Evolutionary conservation across 1,139 yeast genomes (phyloP).

Genomic region (Suhomyces bolitotheri): DNA sequence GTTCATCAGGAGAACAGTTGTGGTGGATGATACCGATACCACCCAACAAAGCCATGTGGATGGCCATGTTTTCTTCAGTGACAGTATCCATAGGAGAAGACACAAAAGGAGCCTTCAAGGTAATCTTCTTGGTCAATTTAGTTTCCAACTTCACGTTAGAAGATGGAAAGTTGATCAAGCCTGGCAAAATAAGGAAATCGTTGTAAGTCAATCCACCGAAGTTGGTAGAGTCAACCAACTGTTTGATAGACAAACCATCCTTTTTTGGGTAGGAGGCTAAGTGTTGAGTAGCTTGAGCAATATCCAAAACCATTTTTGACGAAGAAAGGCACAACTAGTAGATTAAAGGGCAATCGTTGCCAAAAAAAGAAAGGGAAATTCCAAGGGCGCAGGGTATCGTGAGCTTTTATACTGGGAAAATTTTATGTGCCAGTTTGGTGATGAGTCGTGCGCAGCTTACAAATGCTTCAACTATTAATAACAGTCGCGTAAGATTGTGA

Average conservation of each 20-base stretch:
- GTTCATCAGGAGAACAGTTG: conserved; percentile 95
- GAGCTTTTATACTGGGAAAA: conserved; percentile 12
- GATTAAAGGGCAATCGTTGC: conserved; percentile 45
- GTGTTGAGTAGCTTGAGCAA: conserved; percentile 65
- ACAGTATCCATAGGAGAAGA: conserved; percentile 99
- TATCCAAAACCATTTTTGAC: conserved; percentile 46
- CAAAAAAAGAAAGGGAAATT: conserved; percentile 36
- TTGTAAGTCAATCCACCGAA: conserved; percentile 98
- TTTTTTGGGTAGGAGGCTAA: conserved; percentile 64
- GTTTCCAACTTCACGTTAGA: conserved; percentile 75
- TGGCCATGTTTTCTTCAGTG: conserved; percentile 97
- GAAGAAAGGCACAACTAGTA: conserved; percentile 11
- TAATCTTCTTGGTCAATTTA: conserved; percentile 84
- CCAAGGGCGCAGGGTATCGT: conserved; percentile 7
- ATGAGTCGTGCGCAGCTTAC: too few species aligned
- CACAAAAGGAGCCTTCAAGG: conserved; percentile 90
- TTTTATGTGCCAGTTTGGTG: conserved; percentile 17
- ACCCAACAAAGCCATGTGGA: conserved; percentile 96
- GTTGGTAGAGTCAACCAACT: conserved; percentile 83
- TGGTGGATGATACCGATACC: conserved; percentile 99
- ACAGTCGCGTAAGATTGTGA: too few species aligned
- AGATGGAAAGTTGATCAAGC: conserved; percentile 88
- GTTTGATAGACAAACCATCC: conserved; percentile 84
- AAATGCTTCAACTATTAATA: too few species aligned
- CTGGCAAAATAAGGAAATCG: conserved; percentile 93